phyloP scores from a whole-genome alignment of 2,329 filamentous ascomycete genomes.

The Echinosphaeria canescens region DNA sequence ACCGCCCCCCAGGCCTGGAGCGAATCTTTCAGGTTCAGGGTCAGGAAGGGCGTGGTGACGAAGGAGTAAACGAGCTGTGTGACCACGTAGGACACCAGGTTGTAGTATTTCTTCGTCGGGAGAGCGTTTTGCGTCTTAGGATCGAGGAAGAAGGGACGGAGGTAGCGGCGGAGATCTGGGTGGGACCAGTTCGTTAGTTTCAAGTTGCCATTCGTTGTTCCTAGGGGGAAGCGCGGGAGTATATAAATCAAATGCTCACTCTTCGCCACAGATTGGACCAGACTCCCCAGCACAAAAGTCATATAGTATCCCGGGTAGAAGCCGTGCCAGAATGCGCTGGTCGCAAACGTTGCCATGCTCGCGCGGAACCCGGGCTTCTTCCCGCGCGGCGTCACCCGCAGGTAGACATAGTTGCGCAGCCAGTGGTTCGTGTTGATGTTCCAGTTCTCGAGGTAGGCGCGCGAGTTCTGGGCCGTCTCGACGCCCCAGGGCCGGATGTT shows the following conservation, averaged over 20 bases:
- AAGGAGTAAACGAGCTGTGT: constrained; percentile 39
- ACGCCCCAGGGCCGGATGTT: constrained; percentile 78
- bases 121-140: constrained; percentile 48
- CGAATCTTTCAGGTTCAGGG: constrained; percentile 52
- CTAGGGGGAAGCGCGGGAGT: background rate
- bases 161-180: constrained; percentile 65
- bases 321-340: constrained; percentile 93
- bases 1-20: constrained; percentile 63
- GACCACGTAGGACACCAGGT: constrained; percentile 18
- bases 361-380: constrained; percentile 95
- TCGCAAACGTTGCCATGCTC: constrained; percentile 81
- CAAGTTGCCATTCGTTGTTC: background rate
- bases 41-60: constrained; percentile 62
- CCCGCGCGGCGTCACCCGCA: constrained; percentile 83
- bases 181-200: background rate
- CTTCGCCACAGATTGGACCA: constrained; percentile 86
- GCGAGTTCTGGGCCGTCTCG: constrained; percentile 82
- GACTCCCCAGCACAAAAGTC: constrained; percentile 69
- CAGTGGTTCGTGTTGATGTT: constrained; percentile 98
- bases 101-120: constrained; percentile 66
- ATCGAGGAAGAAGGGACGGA: constrained; percentile 85
- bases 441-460: constrained; percentile 80
- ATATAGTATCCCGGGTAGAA: constrained; percentile 97
- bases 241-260: constrained; percentile 36
- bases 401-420: constrained; percentile 88